Base-by-base conservation (phyloP, 768 basidiomycete species). In the Kwoniella sp. region DNA sequence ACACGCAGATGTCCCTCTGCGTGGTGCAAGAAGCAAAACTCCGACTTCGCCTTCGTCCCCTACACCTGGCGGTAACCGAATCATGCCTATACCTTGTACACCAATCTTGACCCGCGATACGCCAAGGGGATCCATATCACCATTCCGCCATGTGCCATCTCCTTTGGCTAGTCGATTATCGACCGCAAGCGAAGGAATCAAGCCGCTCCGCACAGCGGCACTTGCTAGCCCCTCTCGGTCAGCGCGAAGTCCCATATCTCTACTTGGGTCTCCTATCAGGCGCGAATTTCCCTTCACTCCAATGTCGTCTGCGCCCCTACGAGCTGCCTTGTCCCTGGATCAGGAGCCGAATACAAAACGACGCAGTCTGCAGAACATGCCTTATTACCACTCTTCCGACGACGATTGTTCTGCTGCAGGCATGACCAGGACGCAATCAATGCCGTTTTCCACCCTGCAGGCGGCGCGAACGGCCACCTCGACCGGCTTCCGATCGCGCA, bases 291-390 rank as follows among this genome's bases (percentile, higher is more conserved):
- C 23, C 11, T 2, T 28, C 28, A 17, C 29, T 45, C 45, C 45
- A 19, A 29, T 29, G 4, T 42, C 48, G 2, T 39, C 45, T 22
- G 34, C 41, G 5, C 46, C 36, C 3, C 28, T 49, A 6, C 17
- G 40, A 31, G 27, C 43, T 5, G 34, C 46, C 12, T 29, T 47
- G 5, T 54, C 50, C 10, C 34, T 50, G 7, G 36, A 43, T 37
- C 31, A 28, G 6, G 15, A 3, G 6, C 17, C 42, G 8, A 64
- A 63, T 47, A 46, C 58, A 3, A 70, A 68, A 38, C 50, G 69
- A 33, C 36, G 65, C 2, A 62, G 60, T 52, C 37, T 70, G 17
- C 66, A 67, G 33, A 65, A 61, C 34, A 61, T 65, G 60, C 61
- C 61, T 19, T 69, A 69, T 38, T 64, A 60, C 32, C 58, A 39